A percentile compares a stretch with the other conserved stretches of the same genome.
Conservation (phyloP, 768 basidiomycete genomes). For the Suillus paluster region DNA sequence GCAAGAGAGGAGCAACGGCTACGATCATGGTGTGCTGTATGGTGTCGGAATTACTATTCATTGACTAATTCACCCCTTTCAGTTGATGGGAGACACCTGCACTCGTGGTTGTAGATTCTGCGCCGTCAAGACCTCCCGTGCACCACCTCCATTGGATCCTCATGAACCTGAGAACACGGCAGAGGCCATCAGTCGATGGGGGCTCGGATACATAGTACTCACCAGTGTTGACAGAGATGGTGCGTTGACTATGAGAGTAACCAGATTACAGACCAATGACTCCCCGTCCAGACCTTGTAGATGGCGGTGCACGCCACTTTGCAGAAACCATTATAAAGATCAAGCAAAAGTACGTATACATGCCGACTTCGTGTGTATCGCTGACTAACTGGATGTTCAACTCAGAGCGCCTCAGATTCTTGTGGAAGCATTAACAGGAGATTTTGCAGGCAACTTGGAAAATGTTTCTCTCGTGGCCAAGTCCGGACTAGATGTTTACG, state of each 20-base stretch:
- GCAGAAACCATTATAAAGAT: constrained; percentile 94
- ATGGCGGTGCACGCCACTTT: constrained; percentile 93
- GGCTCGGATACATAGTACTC: constrained; percentile 95
- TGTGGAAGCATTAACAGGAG: constrained; percentile 95
- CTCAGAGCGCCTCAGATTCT: constrained; percentile 90
- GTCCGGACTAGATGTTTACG: constrained; percentile 96
- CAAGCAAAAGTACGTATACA: constrained; percentile 81
- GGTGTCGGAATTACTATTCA: background rate
- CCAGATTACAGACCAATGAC: background rate
- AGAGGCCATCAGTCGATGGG: constrained; percentile 98
- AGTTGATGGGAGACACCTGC: constrained; percentile 99
- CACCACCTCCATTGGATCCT: constrained; percentile 89
- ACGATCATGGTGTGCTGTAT: constrained; percentile 87
- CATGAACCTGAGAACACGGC: constrained; percentile 99
- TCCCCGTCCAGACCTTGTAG: constrained; percentile 72
- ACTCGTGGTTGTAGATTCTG: constrained; percentile 98
- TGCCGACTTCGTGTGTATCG: background rate
- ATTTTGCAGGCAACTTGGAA: constrained; percentile 82
- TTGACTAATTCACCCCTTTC: constrained; percentile 13
- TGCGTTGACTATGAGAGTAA: constrained; percentile 38
- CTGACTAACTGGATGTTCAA: constrained; percentile 5
- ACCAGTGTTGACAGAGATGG: constrained; percentile 98
- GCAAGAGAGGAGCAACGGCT: constrained; percentile 86
- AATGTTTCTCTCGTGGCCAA: constrained; percentile 83
- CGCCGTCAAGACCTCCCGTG: constrained; percentile 90